A percentile compares a stretch with the other conserved stretches of the same genome.
phyloP scores from a whole-genome alignment of 495 filamentous ascomycete species.

The Aspergillus conjunctus region DNA sequence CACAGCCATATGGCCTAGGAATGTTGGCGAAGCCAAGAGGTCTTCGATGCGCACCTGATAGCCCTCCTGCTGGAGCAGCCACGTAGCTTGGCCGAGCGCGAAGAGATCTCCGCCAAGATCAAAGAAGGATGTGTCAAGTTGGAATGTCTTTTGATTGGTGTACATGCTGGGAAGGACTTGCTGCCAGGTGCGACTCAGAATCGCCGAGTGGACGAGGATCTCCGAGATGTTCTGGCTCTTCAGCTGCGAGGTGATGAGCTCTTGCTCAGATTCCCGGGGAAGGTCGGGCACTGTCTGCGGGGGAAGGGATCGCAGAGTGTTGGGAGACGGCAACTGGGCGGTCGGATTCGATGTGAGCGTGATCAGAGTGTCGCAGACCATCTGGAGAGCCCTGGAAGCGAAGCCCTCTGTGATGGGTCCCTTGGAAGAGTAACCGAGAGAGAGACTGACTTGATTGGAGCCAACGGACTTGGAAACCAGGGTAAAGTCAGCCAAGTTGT shows the following conservation, averaged over 20 bases:
- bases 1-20: constrained; percentile 10
- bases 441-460: constrained; percentile 5
- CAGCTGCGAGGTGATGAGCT: background rate
- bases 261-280: background rate
- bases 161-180: constrained; percentile 5
- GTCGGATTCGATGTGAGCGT: constrained; percentile 8
- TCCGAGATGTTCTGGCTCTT: constrained; percentile 12
- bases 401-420: constrained; percentile 2
- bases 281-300: constrained; percentile 10
- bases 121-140: constrained; percentile 8
- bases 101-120: constrained; percentile 7
- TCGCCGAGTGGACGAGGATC: constrained; percentile 10
- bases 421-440: constrained; percentile 8
- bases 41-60: constrained; percentile 12
- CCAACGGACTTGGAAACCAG: constrained; percentile 1
- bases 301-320: constrained; percentile 4
- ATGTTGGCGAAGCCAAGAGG: background rate
- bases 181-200: constrained; percentile 8
- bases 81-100: constrained; percentile 2
- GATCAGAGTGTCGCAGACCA: constrained; percentile 5
- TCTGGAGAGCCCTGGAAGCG: constrained; percentile 5
- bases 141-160: constrained; percentile 8
- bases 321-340: constrained; percentile 4
- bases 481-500: constrained; percentile 11
- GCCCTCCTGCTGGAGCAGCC: constrained; percentile 8